Evolutionary conservation across 2,329 filamentous ascomycete genomes (phyloP), one percentile per base, ranked within the genome.

Genomic region (Botrytis galanthina): DNA sequence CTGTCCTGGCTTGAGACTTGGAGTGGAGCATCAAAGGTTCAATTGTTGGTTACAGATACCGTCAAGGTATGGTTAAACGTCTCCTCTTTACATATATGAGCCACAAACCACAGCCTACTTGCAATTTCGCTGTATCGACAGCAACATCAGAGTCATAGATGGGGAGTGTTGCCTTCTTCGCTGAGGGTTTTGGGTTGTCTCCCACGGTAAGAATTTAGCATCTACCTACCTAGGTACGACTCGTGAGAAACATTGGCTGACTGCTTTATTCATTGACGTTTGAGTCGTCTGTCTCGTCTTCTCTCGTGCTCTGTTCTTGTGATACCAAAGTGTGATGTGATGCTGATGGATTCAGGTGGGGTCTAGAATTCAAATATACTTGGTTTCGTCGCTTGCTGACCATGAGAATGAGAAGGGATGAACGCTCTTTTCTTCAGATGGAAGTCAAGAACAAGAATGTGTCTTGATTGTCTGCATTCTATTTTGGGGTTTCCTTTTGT

Each of bases 261-360:
- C 22, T 54, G 16, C 2, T 22, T 57, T 4, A 10, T 42, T 39
- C 35, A 39, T 68, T n/a, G 44, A 37, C 42, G 10, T 48, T 57
- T 54, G 46, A 42, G 46, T 54, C n/a, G 44, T 48, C 37, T 26
- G 46, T 22, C 48, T 68, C 64, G 42, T 39, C 26, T 54, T 42
- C 64, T 57, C 64, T 68, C 64, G 64, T 68, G 64, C 51, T 54
- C 48, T 42, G 64, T 68, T 68, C 64, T 42, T 39, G 64, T 68
- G 64, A 68, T 68, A 42, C 35, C 35, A 22, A 32, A 39, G n/a
- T 57, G 46, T 68, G 64, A 67, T 39, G 48, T 9, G 51, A 57
- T 29, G 51, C 3, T 18, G 64, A 67, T 54, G 63, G 12, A 67
- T 51, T 32, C 32, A n/a, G 44, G 63, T 62, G 60, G 60, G 60